Base-by-base conservation (phyloP, 768 basidiomycete species). In the Clathrus columnatus region DNA sequence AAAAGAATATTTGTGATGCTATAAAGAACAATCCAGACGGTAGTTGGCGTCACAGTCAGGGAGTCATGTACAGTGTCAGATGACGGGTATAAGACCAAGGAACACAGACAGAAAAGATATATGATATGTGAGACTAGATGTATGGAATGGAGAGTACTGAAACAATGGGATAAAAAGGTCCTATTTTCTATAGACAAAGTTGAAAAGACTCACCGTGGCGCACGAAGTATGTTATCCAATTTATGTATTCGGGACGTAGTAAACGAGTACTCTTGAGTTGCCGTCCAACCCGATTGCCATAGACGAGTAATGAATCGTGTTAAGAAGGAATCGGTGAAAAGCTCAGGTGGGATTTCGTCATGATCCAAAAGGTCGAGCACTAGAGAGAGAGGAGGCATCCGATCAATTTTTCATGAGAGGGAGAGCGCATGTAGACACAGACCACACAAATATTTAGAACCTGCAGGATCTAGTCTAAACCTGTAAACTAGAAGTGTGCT, bases 351-450 rank as follows among this genome's bases (percentile, higher is more conserved):
- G 24, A 48, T 30, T 20, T 27, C 44, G 24, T 29, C 45, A 11
- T 47, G 54, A n/a, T 30, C 17, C 7, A 55, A 30, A 55, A 48
- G 54, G 41, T 55, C 54, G 46, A 55, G 28, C 8, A 48, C 54
- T 55, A 45, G 18, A 48, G 14, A 48, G 5, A 18, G 3, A 27
- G 18, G 23, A 18, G 26, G 20, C 27, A 29, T n/a, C n/a, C n/a
- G n/a, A n/a, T n/a, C n/a, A n/a, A n/a, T 30, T 20, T 17, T 28
- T 16, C 44, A 26, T 16, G n/a, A 27, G 18, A 29, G 5, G 17
- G 10, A 28, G 20, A 28, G 48, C 14, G 24, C 2, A 27, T 21
- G 29, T 28, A 17, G 18, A 29, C n/a, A 46, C 54, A 7, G 17
- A 55, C 54, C 29, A 30, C 54, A 47, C 10, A 55, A 24, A 6